Evolutionary conservation across 1,139 yeast genomes (phyloP), one percentile per base, ranked within the genome.

Genomic region (Yamadazyma triangularis): DNA sequence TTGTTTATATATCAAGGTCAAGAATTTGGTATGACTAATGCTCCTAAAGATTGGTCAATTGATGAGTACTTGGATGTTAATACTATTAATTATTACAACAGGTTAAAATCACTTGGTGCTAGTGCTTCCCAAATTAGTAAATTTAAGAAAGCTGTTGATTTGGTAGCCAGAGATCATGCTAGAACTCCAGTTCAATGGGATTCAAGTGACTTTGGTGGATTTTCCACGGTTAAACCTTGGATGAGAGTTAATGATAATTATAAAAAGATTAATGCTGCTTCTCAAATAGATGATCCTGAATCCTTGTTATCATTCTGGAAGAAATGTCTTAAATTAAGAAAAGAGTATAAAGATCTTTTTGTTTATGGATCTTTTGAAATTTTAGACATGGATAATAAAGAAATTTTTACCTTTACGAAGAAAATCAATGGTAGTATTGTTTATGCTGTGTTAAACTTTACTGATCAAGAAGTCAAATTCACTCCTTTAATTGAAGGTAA

Each of bases 131-230:
- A 49, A 29, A 40, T 50, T 19, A 56, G 53, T 25, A 52, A 57
- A 38, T 53, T 62, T 34, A 41, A 68, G 58, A 58, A 61, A 30
- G 46, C 42, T 18, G 30, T 38, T 12, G 55, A 59, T 36, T 45
- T 67, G 30, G 41, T 66, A 15, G 71, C 76, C n/a, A 62, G 80
- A 50, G 80, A 75, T 48, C 61, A 77, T 44, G 70, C 79, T 7
- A 63, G 82, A 50, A 65, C 78, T 10, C 82, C 82, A 23, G 72
- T 76, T 41, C 81, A 73, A 48, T 77, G 82, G 82, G 70, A 67
- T 40, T 51, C 47, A 29, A 46, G 62, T 3, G 58, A 50, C n/a
- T 48, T 64, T 40, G 78, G 60, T 25, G 81, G 82, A 0, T 75
- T 76, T 49, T 53, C 78, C 11, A 52, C 65, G 2, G 71, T 54